Evolutionary conservation across 1,284 basidiomycete species (phyloP), one percentile per base, ranked within the genome.

Genomic region (Volvariella volvacea): DNA sequence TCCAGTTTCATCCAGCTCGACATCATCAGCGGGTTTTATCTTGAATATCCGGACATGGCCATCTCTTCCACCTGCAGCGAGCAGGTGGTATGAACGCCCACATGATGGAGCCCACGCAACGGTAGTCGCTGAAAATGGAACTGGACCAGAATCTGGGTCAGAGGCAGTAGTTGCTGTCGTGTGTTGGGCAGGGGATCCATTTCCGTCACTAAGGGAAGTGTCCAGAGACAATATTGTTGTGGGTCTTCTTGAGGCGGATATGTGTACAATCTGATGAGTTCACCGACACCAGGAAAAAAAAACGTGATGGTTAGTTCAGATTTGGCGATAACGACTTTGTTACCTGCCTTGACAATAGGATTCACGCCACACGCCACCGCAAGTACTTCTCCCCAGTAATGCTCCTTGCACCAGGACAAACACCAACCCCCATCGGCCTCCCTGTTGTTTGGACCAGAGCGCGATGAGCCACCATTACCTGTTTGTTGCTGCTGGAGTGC

Each of bases 391-490:
- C 93, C 92, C 91, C 92, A 94, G 64, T 92, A 94, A 48, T 78
- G 74, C 54, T 97, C 93, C 56, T 90, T 89, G 63, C 92, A 96
- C 92, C 92, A 97, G 16, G 85, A 87, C 37, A 97, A 63, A 48
- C 83, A 85, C 91, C 92, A 96, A 0, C 89, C 93, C 7, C 92
- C 92, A 48, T 90, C 84, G 1, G 89, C 89, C 60, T 89, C 88
- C 22, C 79, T 69, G 51, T 78, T 80, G 8, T 15, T 20, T n/a
- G 74, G 67, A 33, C 78, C 65, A 14, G 58, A 59, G 10, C 67
- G 65, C n/a, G 58, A 48, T 30, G 51, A 41, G 2, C 62, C 12
- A 49, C 44, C 43, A 10, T 51, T 42, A 28, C 51, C 58, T 46
- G 72, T 71, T 47, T 68, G 64, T 33, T 76, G 67, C 53, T 80